Evolutionary conservation across 768 basidiomycete genomes (phyloP), one percentile per base, ranked within the genome.

Genomic region (Hygrocybe punicea): DNA sequence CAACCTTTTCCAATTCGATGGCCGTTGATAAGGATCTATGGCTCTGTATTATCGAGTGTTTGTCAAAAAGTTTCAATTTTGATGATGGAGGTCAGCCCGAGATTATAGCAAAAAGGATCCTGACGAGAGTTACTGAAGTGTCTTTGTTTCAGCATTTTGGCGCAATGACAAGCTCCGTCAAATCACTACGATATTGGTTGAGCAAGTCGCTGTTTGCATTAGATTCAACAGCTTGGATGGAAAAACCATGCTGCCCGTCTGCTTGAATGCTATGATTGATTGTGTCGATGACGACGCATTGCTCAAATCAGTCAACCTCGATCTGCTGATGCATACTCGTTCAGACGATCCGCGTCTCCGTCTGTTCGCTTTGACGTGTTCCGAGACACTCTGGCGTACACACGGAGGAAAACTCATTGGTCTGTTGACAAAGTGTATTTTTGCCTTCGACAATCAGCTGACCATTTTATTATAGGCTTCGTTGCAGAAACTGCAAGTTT

Each of bases 251-350:
- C 70, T 81, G 51, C 78, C 76, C 57, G 77, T 82, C 8, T 81
- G 83, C 58, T 74, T 90, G 5, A 72, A 71, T 44, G 79, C 83
- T 1, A 72, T 89, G 7, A 76, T 80, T 1, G 85, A 85, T 17
- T 73, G 62, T 35, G 77, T 78, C 35, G 72, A 76, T 17, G 80
- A 80, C 64, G 86, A 87, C 65, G 76, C 79, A 35, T 68, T 89
- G 16, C 82, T 95, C 61, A 96, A 97, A 69, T 67, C 77, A 8
- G 75, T 97, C 71, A 98, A 98, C 75, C 77, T 91, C 19, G 80
- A 84, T 55, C 67, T 98, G 25, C 81, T 97, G 52, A 90, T 96
- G 86, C 85, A 91, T 59, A 96, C 93, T 0, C 86, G 94, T 14
- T 87, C 89, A 4, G 94, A 97, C 55, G 86, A 91, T 58, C 72